Conservation (phyloP, 192 early-diverging fungal genomes). For the Backusella morwellensis region DNA sequence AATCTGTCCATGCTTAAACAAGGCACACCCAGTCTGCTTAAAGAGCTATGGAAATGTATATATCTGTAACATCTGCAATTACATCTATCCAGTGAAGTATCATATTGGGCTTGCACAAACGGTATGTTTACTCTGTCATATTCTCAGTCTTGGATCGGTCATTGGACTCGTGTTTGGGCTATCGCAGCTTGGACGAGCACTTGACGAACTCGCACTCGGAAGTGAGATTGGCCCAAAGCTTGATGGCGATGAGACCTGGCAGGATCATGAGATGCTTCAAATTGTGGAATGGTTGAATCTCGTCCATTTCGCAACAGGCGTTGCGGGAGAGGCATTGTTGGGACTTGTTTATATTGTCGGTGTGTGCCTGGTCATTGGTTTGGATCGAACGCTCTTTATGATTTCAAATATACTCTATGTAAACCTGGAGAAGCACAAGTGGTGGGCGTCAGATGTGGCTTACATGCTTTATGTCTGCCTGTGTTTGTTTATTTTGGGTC, state of each 20-base stretch:
- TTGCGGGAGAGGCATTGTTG: conserved; percentile 21
- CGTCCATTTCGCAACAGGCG: conserved; percentile 17
- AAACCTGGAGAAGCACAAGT: neutral
- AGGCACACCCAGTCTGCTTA: conserved; percentile 5
- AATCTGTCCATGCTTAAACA: neutral
- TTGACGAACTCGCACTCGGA: conserved; percentile 17
- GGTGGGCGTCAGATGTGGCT: neutral
- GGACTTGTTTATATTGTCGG: conserved; percentile 24
- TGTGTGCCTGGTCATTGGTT: conserved; percentile 10
- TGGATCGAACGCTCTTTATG: conserved; percentile 13
- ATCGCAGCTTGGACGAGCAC: neutral
- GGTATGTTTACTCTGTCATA: neutral
- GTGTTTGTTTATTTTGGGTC: neutral
- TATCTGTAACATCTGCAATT: neutral
- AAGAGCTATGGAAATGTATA: neutral
- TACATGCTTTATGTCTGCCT: neutral
- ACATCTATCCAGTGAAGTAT: neutral
- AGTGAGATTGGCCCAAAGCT: conserved; percentile 19
- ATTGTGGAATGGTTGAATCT: conserved; percentile 22
- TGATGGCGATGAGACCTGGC: conserved; percentile 29
- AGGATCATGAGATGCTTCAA: conserved; percentile 19
- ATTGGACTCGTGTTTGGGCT: conserved; percentile 21
- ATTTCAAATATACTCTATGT: conserved; percentile 3
- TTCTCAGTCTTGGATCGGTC: conserved; percentile 17
- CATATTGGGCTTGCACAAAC: neutral